Evolutionary conservation across 2,329 filamentous ascomycete genomes (phyloP).

Genomic region (Fusarium decemcellulare): DNA sequence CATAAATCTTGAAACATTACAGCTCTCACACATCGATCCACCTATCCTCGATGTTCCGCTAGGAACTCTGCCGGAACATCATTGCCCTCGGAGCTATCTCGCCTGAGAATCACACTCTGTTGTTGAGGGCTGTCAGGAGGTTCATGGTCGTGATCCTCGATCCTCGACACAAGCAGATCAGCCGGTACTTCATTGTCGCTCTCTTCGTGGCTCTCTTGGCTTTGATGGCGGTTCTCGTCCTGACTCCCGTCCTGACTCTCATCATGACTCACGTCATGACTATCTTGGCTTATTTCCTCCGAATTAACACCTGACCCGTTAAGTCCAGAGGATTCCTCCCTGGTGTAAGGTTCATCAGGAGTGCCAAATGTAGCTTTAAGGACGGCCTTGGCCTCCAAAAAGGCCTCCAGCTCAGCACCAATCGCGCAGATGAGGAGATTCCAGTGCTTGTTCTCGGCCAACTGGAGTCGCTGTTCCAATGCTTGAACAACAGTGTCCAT

Average conservation of each 20-base stretch:
- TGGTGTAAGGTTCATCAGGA: constrained; percentile 17
- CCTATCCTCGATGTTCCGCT: constrained; percentile 55
- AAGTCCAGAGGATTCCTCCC: constrained; percentile 8
- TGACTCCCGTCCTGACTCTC: constrained; percentile 23
- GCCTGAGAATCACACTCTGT: constrained; percentile 32
- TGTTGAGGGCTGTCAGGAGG: constrained; percentile 30
- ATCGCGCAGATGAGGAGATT: constrained; percentile 83
- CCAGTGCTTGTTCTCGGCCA: constrained; percentile 76
- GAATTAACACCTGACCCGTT: constrained; percentile 3
- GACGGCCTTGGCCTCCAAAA: constrained; percentile 71
- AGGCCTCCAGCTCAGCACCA: constrained; percentile 79
- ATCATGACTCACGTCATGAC: constrained; percentile 36
- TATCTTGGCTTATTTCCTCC: constrained; percentile 3
- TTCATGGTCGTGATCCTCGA: constrained; percentile 44
- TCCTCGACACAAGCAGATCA: constrained; percentile 55
- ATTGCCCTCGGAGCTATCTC: constrained; percentile 58
- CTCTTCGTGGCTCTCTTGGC: constrained; percentile 38
- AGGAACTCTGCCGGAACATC: constrained; percentile 68
- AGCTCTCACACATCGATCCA: constrained; percentile 26
- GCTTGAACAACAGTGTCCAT: constrained; percentile 70
- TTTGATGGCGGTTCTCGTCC: too few species aligned
- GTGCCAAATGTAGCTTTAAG: constrained; percentile 53
- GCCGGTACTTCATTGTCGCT: constrained; percentile 61
- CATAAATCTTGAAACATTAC: constrained; percentile 18
- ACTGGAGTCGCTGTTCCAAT: constrained; percentile 67